phyloP scores from a whole-genome alignment of 2,329 filamentous ascomycete genomes.

The Talaromyces sp. region DNA sequence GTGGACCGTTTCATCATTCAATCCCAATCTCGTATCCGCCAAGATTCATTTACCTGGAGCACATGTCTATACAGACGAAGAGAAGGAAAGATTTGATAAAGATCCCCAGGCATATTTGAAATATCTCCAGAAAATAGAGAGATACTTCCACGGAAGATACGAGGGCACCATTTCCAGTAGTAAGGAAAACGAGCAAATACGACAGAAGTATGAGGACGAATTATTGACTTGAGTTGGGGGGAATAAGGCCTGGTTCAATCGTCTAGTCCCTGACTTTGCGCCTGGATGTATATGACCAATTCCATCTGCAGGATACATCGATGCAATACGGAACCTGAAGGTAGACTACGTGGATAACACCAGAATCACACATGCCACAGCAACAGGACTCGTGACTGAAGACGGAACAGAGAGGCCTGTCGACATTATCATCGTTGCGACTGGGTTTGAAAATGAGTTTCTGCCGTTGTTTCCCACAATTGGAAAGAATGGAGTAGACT shows the following conservation, averaged over 20 bases:
- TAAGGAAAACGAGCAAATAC: not conserved
- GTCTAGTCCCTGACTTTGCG: conserved; percentile 7
- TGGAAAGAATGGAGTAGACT: conserved; percentile 13
- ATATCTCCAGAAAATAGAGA: conserved; percentile 16
- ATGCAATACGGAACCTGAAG: conserved; percentile 5
- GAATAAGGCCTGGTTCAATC: conserved; percentile 4
- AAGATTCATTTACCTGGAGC: conserved; percentile 11
- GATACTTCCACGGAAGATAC: conserved; percentile 17
- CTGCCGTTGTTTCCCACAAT: conserved; percentile 8
- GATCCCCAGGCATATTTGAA: conserved; percentile 17
- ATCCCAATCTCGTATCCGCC: conserved; percentile 11
- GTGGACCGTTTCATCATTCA: conserved; percentile 11
- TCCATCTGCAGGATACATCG: conserved; percentile 14
- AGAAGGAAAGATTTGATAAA: conserved; percentile 12
- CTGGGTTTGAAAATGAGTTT: conserved; percentile 9
- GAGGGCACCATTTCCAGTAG: conserved; percentile 6
- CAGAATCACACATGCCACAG: conserved; percentile 14
- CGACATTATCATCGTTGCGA: conserved; percentile 10
- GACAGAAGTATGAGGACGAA: conserved; percentile 7
- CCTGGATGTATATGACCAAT: conserved; percentile 15
- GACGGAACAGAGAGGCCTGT: conserved; percentile 12
- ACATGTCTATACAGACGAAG: conserved; percentile 16
- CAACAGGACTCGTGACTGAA: conserved; percentile 2
- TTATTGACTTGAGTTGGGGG: conserved; percentile 1
- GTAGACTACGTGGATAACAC: conserved; percentile 15